Evolutionary conservation across 2,329 filamentous ascomycete species (phyloP), one percentile per base, ranked within the genome.

Genomic region (Tolypocladium amazonense): DNA sequence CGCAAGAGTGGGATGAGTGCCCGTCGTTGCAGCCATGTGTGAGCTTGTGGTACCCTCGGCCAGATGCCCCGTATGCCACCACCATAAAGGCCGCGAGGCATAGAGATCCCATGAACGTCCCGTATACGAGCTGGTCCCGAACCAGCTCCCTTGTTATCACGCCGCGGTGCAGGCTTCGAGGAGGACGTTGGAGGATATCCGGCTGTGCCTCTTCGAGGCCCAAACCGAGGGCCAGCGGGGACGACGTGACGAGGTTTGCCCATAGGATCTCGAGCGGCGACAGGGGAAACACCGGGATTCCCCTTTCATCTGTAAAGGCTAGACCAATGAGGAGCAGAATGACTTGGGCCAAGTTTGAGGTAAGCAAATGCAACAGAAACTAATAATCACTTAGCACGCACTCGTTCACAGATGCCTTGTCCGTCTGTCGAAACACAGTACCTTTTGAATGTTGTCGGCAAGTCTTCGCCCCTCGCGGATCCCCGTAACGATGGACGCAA

Each of bases 381-480:
- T 84, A 4, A 58, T 1, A 4, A 55, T 18, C 1, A 33, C 56
- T 71, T 66, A 66, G 66, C 25, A 11, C 47, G 6, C 15, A 8
- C 12, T 27, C 45, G 43, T 47, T 3, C 9, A 47, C 23, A 25
- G 8, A 15, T 14, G 4, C 2, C 43, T n/a, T n/a, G n/a, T n/a
- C n/a, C n/a, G n/a, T n/a, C n/a, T n/a, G n/a, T 14, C 5, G n/a
- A 15, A 11, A 4, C 7, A 43, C 20, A 5, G 47, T 68, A 87
- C 87, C 76, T 89, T 89, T 69, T 89, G 86, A 62, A 90, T 88
- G 64, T 89, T 89, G 75, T 89, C 86, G 64, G 88, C 87, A 58
- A 89, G 78, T 43, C 87, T 77, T 50, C 87, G 81, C 15, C 87
- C 87, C 71, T 89, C 86, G 69, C 87, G 82, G 54, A 90, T 85